These are phyloP conservation scores for Candida gorgasii DNA, from an alignment of 805 yeast species.

Conservation along the genomic window DNA sequence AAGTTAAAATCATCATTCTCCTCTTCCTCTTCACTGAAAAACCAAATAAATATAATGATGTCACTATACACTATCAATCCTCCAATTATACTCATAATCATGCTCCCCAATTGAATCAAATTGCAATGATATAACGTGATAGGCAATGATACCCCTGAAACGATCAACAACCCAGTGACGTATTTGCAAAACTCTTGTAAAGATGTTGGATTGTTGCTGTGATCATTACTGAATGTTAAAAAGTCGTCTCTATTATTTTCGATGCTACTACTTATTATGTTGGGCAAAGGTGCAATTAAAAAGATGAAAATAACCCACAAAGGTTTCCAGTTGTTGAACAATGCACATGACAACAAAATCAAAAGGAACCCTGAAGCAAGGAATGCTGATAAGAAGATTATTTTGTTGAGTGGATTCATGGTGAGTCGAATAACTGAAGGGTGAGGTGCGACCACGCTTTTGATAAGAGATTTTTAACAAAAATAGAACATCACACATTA, in stretches of 20 bases:
- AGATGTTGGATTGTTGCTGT: constrained; percentile 36
- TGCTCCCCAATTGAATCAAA: constrained; percentile 38
- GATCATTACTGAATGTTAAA: constrained; percentile 44
- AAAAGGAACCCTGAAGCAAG: constrained; percentile 46
- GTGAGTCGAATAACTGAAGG: background rate
- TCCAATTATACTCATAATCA: constrained; percentile 45
- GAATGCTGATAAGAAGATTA: constrained; percentile 47
- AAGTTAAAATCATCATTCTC: constrained; percentile 48
- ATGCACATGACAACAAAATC: constrained; percentile 46
- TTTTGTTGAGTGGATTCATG: constrained; percentile 49
- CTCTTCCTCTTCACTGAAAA: constrained; percentile 46
- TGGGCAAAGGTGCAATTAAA: constrained; percentile 47
- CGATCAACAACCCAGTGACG: constrained; percentile 40
- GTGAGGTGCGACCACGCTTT: background rate
- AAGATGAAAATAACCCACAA: constrained; percentile 45
- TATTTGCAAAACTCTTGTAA: constrained; percentile 41
- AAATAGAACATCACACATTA: constrained; percentile 4
- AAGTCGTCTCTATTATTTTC: constrained; percentile 44
- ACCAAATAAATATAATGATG: constrained; percentile 46
- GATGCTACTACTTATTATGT: constrained; percentile 37
- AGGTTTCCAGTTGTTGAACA: constrained; percentile 43
- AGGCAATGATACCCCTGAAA: constrained; percentile 48
- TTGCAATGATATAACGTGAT: constrained; percentile 39
- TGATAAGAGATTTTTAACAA: too few relatives aligned
- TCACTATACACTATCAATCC: constrained; percentile 47